Conservation (phyloP, 2,329 filamentous ascomycete genomes). For the Beauveria sp. region DNA sequence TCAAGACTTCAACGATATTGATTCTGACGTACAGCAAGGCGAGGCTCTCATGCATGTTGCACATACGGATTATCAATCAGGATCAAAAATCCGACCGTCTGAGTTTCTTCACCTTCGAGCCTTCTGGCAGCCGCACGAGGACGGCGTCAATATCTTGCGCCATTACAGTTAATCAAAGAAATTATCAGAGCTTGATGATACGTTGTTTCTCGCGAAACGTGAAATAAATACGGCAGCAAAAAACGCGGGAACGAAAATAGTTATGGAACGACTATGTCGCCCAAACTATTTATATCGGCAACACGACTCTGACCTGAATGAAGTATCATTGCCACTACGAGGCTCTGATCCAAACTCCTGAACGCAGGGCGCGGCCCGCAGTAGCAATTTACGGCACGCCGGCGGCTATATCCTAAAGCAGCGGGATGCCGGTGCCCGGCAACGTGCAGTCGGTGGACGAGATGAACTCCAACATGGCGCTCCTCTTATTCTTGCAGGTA, state of each 20-base stretch:
- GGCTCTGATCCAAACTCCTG: too few species aligned
- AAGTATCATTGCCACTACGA: too few species aligned
- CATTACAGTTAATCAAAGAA: neutral
- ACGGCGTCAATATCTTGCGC: neutral
- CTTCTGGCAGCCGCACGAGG: neutral
- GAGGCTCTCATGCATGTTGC: neutral
- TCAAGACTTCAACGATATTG: neutral
- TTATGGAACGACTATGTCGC: too few species aligned
- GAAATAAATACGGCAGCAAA: too few species aligned
- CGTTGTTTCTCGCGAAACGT: too few species aligned
- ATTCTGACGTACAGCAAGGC: neutral
- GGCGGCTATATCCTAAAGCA: too few species aligned
- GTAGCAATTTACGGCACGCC: neutral
- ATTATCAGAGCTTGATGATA: neutral
- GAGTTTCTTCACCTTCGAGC: neutral
- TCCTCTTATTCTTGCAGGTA: neutral
- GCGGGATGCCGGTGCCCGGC: too few species aligned
- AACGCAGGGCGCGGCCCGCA: neutral
- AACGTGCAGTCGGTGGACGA: neutral
- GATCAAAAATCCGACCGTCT: neutral
- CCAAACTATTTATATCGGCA: too few species aligned
- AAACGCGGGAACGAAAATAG: too few species aligned
- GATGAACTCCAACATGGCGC: neutral
- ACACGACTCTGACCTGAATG: too few species aligned
- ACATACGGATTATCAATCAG: neutral